Conservation (phyloP, 2,329 filamentous ascomycete genomes). For the Dactylellina parvicollis region DNA sequence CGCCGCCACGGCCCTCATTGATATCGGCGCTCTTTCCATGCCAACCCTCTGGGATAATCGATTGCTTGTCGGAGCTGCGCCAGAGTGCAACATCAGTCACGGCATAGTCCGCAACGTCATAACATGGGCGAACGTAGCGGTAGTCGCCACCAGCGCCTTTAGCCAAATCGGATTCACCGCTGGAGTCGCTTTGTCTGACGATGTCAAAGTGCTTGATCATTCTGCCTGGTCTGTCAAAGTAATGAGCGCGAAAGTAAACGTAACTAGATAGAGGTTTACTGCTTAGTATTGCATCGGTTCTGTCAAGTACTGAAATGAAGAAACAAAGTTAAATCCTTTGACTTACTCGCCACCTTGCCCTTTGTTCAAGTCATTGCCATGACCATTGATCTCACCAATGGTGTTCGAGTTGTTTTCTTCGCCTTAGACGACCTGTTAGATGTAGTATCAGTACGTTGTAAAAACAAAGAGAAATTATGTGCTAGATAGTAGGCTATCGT, state of each 20-base stretch:
- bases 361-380: too few species aligned
- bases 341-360: too few species aligned
- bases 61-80: background rate
- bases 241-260: background rate
- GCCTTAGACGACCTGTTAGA: too few species aligned
- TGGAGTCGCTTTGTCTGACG: background rate
- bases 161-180: background rate
- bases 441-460: too few species aligned
- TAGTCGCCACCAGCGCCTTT: slow-evolving; percentile 12
- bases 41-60: background rate
- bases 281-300: too few species aligned
- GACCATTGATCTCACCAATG: too few species aligned
- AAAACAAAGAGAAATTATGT: too few species aligned
- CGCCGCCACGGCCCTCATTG: slow-evolving; percentile 4
- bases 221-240: background rate
- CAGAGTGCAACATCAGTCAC: slow-evolving; percentile 11
- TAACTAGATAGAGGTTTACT: background rate
- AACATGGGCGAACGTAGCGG: background rate
- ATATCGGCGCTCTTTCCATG: slow-evolving; percentile 10
- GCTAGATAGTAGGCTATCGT: too few species aligned
- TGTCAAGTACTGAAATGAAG: too few species aligned
- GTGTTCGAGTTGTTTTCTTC: too few species aligned
- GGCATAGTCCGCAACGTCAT: background rate
- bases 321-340: too few species aligned
- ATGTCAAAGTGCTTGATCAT: background rate